Base-by-base conservation (phyloP, 169 alveolate genomes). In the Plasmodium yoelii region DNA sequence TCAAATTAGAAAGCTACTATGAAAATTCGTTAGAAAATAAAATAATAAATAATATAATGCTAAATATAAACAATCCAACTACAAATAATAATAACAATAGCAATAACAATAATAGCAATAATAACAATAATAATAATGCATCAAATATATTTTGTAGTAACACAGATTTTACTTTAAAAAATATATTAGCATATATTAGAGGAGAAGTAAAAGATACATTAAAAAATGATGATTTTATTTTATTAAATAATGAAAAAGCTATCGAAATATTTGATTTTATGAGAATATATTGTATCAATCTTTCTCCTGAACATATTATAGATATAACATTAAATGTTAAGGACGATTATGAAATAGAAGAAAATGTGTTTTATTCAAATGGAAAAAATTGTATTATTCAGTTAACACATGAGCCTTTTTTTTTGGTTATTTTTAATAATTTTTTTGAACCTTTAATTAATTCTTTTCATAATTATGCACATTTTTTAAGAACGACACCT, bases 371-470 rank as follows among this genome's bases (percentile, higher is more conserved):
- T 70, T 80, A 80, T 71, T 34, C 46, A n/a, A 67, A 44, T 67
- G 84, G 84, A 39, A 80, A 71, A 67, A 82, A 67, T 15, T 80
- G 80, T n/a, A 67, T 80, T 1, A 53, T 80, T 8, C 73, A 80
- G 34, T 26, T 80, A 51, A 46, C 90, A 24, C 55, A 80, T 1
- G 90, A 80, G 18, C 90, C 90, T 28, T 80, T 80, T 55, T 56
- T 53, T 28, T 80, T 67, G 15, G 65, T 70, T 9, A 80, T 80
- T 13, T 80, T 80, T 55, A 65, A 71, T 67, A 71, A 80, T 49
- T 55, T 80, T 13, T 80, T 80, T 56, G 90, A 80, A 28, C 82
- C 90, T 13, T 67, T 80, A 80, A 80, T 80, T 53, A 64, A 80
- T 15, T 59, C 84, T 15, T 70, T 80, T 67, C 90, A 80, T 61